Evolutionary conservation across 2,329 filamentous ascomycete species (phyloP).

Genomic region (Penicillium frequentans): DNA sequence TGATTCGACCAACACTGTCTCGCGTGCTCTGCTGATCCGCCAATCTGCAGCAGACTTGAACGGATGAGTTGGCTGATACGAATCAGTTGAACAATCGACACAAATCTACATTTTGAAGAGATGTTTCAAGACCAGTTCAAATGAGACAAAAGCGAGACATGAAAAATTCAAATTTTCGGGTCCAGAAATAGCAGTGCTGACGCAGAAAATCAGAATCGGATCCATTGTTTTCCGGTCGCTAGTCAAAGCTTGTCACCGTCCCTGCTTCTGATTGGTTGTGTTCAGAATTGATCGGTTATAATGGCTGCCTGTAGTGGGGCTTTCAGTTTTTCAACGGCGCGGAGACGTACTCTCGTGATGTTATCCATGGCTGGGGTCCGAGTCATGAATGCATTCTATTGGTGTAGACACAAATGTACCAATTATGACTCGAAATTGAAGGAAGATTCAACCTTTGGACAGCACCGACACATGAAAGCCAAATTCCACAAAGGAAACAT

Average conservation of each 20-base stretch:
- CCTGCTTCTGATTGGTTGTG: background rate
- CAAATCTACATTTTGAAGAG: background rate
- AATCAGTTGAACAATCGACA: background rate
- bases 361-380: background rate
- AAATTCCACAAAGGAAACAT: too few relatives aligned
- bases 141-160: background rate
- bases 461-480: too few relatives aligned
- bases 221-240: background rate
- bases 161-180: background rate
- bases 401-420: background rate
- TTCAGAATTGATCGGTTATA: background rate
- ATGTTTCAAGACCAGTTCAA: background rate
- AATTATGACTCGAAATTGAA: too few relatives aligned
- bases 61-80: background rate
- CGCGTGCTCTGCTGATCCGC: background rate
- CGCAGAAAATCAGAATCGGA: background rate
- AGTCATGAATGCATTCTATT: background rate
- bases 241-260: conserved; percentile 10
- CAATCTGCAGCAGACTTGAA: background rate
- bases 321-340: background rate
- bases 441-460: too few relatives aligned
- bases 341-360: background rate
- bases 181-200: conserved; percentile 6
- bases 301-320: conserved; percentile 9
- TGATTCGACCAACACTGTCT: background rate